Percentiles rank a stretch among this genome's conserved stretches.
These are phyloP conservation scores for Allomyces macrogynus DNA, from an alignment of 192 early-diverging fungal species.

Conservation along the genomic window DNA sequence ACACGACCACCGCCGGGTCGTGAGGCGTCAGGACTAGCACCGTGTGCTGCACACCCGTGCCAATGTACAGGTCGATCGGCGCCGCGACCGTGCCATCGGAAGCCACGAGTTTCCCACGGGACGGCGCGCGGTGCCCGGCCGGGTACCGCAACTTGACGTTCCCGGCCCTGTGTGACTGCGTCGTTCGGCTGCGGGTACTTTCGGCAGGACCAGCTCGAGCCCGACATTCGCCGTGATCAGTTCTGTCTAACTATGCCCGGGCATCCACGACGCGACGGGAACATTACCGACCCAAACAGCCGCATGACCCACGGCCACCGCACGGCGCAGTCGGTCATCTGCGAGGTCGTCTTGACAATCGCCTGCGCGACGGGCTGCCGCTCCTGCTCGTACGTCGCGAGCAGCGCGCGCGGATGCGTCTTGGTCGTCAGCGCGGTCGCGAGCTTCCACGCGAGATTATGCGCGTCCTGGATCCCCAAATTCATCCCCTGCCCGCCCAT, in stretches of 20 bases:
- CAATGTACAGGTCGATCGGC: too few species aligned
- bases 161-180: too few species aligned
- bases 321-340: not conserved
- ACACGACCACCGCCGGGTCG: too few species aligned
- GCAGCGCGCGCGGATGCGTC: not conserved
- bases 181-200: not conserved
- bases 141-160: too few species aligned
- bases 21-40: too few species aligned
- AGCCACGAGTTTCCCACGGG: too few species aligned
- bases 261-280: not conserved
- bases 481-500: slow-evolving; percentile 18
- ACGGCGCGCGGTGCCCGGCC: too few species aligned
- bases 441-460: slow-evolving; percentile 24
- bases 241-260: not conserved
- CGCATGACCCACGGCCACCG: not conserved
- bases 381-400: not conserved
- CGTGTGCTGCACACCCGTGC: too few species aligned
- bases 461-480: slow-evolving; percentile 19
- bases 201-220: not conserved
- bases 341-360: not conserved
- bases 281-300: not conserved
- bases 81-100: too few species aligned
- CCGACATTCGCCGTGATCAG: too few species aligned
- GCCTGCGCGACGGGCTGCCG: not conserved
- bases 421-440: slow-evolving; percentile 8